These are phyloP conservation scores for Apiotrichum mycotoxinovorans DNA, from an alignment of 1,284 basidiomycete genomes.

Conservation along the genomic window DNA sequence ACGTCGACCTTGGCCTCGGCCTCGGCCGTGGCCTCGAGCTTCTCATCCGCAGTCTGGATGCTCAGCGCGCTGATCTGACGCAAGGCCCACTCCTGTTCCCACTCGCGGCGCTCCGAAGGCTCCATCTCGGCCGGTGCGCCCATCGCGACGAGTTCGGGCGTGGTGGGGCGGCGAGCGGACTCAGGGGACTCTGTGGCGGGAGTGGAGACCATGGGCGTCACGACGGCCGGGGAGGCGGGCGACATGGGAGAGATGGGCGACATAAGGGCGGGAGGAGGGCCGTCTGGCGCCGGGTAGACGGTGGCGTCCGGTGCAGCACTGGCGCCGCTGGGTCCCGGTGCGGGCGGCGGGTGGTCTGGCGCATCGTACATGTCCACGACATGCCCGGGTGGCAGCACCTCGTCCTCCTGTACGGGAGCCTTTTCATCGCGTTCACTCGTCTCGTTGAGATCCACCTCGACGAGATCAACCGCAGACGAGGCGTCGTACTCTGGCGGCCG, in stretches of 20 bases:
- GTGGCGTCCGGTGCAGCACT: too few relatives aligned
- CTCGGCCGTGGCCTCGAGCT: too few relatives aligned
- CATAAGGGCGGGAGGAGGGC: background rate
- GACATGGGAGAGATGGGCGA: background rate
- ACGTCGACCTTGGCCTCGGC: background rate
- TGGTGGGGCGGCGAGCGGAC: background rate
- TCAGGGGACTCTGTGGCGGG: too few relatives aligned
- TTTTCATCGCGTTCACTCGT: too few relatives aligned
- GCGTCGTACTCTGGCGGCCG: background rate
- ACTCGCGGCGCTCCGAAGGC: constrained; percentile 9
- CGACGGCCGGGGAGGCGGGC: background rate
- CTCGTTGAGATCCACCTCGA: too few relatives aligned
- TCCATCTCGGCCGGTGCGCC: constrained; percentile 6
- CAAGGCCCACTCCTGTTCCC: constrained; percentile 7
- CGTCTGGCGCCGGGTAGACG: background rate
- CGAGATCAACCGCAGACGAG: background rate
- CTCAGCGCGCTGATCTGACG: too few relatives aligned
- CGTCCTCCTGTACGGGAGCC: too few relatives aligned
- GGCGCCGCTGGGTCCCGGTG: background rate
- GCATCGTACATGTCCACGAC: background rate
- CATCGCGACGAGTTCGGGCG: background rate
- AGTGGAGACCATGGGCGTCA: background rate
- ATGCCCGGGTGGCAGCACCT: too few relatives aligned
- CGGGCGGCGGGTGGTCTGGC: background rate
- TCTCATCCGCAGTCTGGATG: background rate